A percentile compares a stretch with the other conserved stretches of the same genome.
Conservation (phyloP, 2,329 filamentous ascomycete genomes). For the Exophiala bonariae region DNA sequence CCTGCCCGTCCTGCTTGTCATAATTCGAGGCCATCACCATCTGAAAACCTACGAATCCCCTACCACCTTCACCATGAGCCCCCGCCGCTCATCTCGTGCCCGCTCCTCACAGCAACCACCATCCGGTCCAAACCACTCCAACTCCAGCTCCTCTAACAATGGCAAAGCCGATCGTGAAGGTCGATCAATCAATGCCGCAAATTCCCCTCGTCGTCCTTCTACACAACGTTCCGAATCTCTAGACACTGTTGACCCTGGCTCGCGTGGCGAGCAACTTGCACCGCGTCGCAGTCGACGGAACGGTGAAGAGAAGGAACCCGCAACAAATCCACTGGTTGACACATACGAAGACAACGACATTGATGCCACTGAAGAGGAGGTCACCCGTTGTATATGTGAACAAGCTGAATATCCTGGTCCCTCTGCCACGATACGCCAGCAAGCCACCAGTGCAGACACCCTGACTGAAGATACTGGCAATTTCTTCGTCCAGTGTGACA, state of each 20-base stretch:
- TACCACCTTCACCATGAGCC: conserved; percentile 53
- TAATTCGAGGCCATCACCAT: neutral
- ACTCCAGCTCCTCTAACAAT: conserved; percentile 59
- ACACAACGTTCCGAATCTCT: conserved; percentile 55
- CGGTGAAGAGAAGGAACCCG: conserved; percentile 52
- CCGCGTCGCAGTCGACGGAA: conserved; percentile 78
- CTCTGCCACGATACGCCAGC: conserved; percentile 18
- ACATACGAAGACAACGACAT: conserved; percentile 53
- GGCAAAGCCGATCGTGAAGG: conserved; percentile 73
- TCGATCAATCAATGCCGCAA: conserved; percentile 69
- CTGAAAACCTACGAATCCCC: neutral
- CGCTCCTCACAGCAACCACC: conserved; percentile 70
- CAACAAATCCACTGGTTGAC: conserved; percentile 56
- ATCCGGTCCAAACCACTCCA: conserved; percentile 74
- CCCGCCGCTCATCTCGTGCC: conserved; percentile 89
- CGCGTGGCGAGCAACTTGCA: conserved; percentile 43
- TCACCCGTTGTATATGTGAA: conserved; percentile 93
- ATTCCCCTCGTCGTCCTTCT: conserved; percentile 73
- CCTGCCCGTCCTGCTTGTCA: neutral
- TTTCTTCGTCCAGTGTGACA: conserved; percentile 96
- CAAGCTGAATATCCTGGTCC: conserved; percentile 90
- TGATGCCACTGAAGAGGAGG: conserved; percentile 82
- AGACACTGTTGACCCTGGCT: conserved; percentile 54
- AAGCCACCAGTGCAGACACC: conserved; percentile 11
- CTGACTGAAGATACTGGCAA: conserved; percentile 78